Conservation (phyloP, 1,139 yeast genomes). For the Yamadazyma membranifaciens region DNA sequence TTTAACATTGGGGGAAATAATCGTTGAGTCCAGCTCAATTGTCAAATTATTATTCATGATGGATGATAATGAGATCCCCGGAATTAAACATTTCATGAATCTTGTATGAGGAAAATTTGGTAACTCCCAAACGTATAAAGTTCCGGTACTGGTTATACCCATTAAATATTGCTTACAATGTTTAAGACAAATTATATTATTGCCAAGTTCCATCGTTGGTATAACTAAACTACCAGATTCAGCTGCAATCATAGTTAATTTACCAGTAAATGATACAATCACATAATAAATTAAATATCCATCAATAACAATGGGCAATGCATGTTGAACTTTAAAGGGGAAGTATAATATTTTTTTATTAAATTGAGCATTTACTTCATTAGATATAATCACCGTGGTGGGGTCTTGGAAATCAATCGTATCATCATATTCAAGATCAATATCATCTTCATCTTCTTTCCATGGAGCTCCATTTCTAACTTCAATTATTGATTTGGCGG, state of each 20-base stretch:
- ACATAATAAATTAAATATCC: conserved; percentile 38
- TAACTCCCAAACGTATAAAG: conserved; percentile 51
- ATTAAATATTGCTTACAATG: conserved; percentile 54
- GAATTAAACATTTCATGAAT: conserved; percentile 28
- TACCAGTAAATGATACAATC: conserved; percentile 72
- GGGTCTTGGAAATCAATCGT: conserved; percentile 46
- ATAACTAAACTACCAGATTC: conserved; percentile 51
- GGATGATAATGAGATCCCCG: conserved; percentile 51
- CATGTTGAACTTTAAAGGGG: conserved; percentile 45
- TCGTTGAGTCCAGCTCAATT: conserved; percentile 13
- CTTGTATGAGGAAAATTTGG: conserved; percentile 14
- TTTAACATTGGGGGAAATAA: conserved; percentile 26
- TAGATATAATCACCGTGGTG: conserved; percentile 38
- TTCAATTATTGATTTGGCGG: conserved; percentile 28
- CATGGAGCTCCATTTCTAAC: conserved; percentile 46
- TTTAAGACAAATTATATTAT: conserved; percentile 49
- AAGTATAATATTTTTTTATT: conserved; percentile 33
- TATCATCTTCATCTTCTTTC: conserved; percentile 29
- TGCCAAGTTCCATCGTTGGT: conserved; percentile 62
- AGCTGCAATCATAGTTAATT: conserved; percentile 66
- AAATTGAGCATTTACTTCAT: conserved; percentile 13
- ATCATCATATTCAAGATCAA: conserved; percentile 24
- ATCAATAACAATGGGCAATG: conserved; percentile 31
- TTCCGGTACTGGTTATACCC: conserved; percentile 50
- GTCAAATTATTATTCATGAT: conserved; percentile 35